Evolutionary conservation across 2,329 filamentous ascomycete species (phyloP).

Genomic region (Claviceps humidiphila): DNA sequence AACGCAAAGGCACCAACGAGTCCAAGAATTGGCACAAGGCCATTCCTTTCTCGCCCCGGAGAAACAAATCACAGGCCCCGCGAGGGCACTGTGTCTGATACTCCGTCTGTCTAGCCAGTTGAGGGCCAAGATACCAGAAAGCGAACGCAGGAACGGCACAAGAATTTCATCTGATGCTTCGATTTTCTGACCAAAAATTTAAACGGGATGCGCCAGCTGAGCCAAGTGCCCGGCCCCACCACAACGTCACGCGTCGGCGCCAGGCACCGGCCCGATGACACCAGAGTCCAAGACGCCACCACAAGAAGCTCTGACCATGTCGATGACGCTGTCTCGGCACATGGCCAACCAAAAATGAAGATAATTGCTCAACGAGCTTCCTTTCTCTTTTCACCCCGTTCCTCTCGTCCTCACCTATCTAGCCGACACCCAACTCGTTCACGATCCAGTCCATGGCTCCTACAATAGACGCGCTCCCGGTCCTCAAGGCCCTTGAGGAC

Average conservation of each 20-base stretch:
- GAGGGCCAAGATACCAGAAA: background rate
- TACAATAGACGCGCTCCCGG: slow-evolving; percentile 52
- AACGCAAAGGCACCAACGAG: background rate
- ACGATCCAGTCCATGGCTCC: background rate
- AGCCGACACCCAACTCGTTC: background rate
- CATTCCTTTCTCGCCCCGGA: background rate
- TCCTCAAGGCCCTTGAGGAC: slow-evolving; percentile 56
- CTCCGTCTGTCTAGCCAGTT: background rate
- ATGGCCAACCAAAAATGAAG: no score
- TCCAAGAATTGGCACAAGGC: background rate
- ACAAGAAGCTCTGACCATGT: background rate
- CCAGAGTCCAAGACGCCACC: no score
- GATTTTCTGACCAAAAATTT: no score
- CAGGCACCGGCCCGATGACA: no score
- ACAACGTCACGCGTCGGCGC: background rate
- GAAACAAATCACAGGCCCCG: background rate
- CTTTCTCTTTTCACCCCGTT: background rate
- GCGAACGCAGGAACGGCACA: background rate
- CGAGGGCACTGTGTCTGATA: background rate
- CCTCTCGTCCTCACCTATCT: background rate
- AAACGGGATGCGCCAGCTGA: no score
- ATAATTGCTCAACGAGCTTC: background rate
- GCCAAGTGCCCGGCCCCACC: background rate
- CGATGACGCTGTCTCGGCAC: background rate
- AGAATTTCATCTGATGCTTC: background rate